Conservation (phyloP, 345 rosid genomes). For the Melaleuca quinquenervia region DNA sequence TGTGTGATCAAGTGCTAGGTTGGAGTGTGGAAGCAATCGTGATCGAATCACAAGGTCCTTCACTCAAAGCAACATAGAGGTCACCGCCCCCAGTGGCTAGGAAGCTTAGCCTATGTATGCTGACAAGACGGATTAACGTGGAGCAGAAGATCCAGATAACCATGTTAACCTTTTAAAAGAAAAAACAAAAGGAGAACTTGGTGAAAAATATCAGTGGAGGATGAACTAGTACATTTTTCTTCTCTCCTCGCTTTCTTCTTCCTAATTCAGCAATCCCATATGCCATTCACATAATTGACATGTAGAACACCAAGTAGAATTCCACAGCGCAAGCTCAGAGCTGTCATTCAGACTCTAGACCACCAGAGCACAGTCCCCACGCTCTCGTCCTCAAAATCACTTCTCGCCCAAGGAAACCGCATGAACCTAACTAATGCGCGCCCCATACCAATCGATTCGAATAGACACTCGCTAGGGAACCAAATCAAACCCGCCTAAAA, state of each 20-base stretch:
- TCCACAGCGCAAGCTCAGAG: neutral
- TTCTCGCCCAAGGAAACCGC: neutral
- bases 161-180: neutral
- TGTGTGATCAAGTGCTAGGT: neutral
- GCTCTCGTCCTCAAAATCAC: neutral
- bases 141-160: neutral
- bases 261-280: neutral
- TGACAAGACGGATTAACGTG: neutral
- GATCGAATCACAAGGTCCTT: neutral
- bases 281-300: neutral
- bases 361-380: rapidly evolving
- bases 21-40: neutral
- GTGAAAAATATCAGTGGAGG: neutral
- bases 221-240: neutral
- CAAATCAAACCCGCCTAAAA: neutral
- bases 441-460: neutral
- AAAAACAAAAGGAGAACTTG: neutral
- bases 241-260: neutral
- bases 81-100: neutral
- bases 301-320: neutral
- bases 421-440: neutral
- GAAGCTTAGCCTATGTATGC: neutral
- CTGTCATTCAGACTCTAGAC: neutral
- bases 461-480: neutral
- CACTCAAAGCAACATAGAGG: neutral